Conservation (phyloP, 306 rosid genomes). For the Cicer bijugum region DNA sequence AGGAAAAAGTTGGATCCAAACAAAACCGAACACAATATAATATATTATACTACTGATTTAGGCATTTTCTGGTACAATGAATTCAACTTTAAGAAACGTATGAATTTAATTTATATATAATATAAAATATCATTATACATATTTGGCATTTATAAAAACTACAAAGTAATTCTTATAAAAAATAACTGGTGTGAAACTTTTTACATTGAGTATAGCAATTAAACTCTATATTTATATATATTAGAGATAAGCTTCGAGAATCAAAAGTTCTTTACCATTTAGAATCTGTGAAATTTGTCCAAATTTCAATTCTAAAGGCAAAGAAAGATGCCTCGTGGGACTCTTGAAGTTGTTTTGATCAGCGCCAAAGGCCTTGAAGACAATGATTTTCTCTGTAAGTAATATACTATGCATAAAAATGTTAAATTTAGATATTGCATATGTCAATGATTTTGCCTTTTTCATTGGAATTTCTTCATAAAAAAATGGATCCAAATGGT, state of each 20-base stretch:
- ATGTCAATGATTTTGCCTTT: slow-evolving; percentile 17
- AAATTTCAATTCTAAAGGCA: slow-evolving; percentile 32
- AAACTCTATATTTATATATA: not conserved
- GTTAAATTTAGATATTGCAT: not conserved
- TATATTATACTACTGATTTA: not conserved
- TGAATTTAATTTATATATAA: too few species aligned
- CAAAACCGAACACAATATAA: slow-evolving; percentile 12
- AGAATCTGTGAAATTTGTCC: slow-evolving; percentile 11
- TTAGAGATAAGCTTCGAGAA: not conserved
- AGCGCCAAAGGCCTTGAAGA: slow-evolving; percentile 52
- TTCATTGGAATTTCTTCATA: slow-evolving; percentile 15
- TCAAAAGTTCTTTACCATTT: slow-evolving; percentile 1
- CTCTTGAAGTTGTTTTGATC: slow-evolving; percentile 59
- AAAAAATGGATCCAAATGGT: slow-evolving; percentile 12
- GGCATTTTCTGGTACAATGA: slow-evolving; percentile 15
- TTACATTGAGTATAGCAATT: too few species aligned
- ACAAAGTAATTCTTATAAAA: too few species aligned
- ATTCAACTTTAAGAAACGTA: slow-evolving; percentile 17
- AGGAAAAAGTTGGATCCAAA: slow-evolving; percentile 20
- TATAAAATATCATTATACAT: too few species aligned
- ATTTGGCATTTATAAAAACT: too few species aligned
- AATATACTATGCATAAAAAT: not conserved
- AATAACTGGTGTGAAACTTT: too few species aligned
- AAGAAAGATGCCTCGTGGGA: slow-evolving; percentile 56
- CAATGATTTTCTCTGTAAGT: slow-evolving; percentile 53